These are phyloP conservation scores for Coccomyxa sp. DNA, from an alignment of 139 green algal species.

Conservation along the genomic window DNA sequence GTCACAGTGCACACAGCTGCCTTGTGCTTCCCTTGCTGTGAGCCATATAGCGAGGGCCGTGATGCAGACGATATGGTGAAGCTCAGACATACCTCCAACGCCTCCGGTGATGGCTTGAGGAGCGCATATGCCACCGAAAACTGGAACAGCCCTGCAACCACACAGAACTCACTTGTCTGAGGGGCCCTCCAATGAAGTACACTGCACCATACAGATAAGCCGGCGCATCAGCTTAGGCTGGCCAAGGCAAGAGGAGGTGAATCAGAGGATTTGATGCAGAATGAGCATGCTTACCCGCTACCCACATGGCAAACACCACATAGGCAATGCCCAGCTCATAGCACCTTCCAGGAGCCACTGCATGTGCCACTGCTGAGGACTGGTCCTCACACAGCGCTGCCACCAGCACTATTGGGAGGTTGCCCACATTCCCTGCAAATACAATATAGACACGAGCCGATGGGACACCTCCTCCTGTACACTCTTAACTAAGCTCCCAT, in stretches of 20 bases:
- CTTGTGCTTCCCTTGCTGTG: too few species aligned
- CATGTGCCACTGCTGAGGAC: slow-evolving; percentile 18
- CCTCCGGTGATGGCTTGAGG: slow-evolving; percentile 13
- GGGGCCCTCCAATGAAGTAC: too few species aligned
- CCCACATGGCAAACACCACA: slow-evolving; percentile 50
- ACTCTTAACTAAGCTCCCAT: neutral
- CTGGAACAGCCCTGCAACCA: slow-evolving; percentile 27
- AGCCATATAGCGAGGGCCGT: too few species aligned
- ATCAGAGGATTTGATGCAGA: too few species aligned
- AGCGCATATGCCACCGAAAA: slow-evolving; percentile 14
- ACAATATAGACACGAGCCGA: neutral
- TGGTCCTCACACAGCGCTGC: slow-evolving; percentile 32
- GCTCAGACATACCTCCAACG: too few species aligned
- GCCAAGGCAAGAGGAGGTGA: too few species aligned
- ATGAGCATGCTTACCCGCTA: too few species aligned
- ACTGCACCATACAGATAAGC: too few species aligned
- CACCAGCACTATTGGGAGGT: slow-evolving; percentile 52
- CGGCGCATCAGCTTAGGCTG: too few species aligned
- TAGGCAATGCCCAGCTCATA: slow-evolving; percentile 42
- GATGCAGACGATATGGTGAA: too few species aligned
- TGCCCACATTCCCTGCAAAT: slow-evolving; percentile 36
- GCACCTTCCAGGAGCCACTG: slow-evolving; percentile 5
- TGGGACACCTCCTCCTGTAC: neutral
- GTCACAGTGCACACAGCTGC: too few species aligned
- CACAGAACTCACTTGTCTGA: too few species aligned